Conservation (phyloP, 192 early-diverging fungal genomes). For the Coemansia sp. region DNA sequence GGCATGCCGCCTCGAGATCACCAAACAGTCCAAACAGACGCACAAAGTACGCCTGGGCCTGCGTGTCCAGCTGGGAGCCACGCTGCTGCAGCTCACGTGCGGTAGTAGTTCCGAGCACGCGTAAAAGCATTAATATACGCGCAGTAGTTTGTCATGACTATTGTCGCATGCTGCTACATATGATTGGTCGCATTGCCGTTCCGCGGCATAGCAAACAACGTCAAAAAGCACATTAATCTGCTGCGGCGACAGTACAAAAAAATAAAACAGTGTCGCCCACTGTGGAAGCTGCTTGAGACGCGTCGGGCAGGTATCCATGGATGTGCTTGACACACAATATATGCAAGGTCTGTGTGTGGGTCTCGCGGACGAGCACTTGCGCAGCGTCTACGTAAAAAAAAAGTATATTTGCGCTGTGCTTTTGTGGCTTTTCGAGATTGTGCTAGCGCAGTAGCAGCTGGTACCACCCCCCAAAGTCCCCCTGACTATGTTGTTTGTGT, state of each 20-base stretch:
- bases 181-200: constrained; percentile 12
- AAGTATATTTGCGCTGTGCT: too few relatives aligned
- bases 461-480: too few relatives aligned
- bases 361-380: neutral
- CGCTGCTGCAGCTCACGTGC: constrained; percentile 19
- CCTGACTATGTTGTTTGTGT: too few relatives aligned
- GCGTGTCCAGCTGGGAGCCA: constrained; percentile 17
- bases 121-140: constrained; percentile 22
- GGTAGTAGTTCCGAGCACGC: constrained; percentile 1
- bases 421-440: too few relatives aligned
- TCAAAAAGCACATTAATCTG: constrained; percentile 13
- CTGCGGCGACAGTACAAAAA: neutral
- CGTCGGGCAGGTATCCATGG: neutral
- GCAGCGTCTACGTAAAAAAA: neutral
- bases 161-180: constrained; percentile 32
- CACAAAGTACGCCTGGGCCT: constrained; percentile 13
- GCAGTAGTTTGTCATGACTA: constrained; percentile 28
- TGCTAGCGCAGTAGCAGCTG: too few relatives aligned
- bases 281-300: neutral
- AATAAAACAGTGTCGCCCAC: neutral
- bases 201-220: constrained; percentile 3
- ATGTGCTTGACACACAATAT: neutral
- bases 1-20: constrained; percentile 21
- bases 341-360: neutral
- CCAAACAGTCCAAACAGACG: constrained; percentile 27